Evolutionary conservation across 257 asterid genomes (phyloP).

Genomic region (Forsythia suspensa): DNA sequence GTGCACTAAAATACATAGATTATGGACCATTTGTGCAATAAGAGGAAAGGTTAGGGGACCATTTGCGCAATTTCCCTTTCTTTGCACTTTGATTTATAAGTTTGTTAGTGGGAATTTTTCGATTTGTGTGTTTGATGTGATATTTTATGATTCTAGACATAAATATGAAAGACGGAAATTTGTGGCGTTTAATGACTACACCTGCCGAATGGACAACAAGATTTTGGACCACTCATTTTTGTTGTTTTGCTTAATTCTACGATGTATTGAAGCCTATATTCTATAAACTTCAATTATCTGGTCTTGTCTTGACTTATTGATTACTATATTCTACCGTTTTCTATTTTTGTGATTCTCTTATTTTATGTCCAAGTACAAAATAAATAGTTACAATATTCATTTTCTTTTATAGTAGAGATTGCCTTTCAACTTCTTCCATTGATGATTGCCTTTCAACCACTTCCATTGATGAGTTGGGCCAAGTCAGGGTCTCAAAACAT

Average conservation of each 20-base stretch:
- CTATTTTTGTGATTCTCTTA: too few relatives aligned
- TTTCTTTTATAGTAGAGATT: too few relatives aligned
- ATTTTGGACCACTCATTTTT: neutral
- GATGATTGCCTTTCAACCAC: too few relatives aligned
- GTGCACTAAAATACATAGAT: too few relatives aligned
- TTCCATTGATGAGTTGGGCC: neutral
- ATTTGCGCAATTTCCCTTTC: neutral
- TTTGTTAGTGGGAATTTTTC: neutral
- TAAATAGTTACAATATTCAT: too few relatives aligned
- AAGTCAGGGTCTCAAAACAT: too few relatives aligned
- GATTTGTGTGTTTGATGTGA: neutral
- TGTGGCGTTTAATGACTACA: neutral
- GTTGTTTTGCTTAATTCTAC: neutral
- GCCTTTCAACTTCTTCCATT: too few relatives aligned
- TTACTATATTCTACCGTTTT: neutral
- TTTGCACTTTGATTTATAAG: neutral
- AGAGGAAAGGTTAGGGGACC: too few relatives aligned
- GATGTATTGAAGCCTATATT: too few relatives aligned
- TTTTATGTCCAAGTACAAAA: too few relatives aligned
- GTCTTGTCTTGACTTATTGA: neutral
- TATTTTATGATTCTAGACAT: neutral
- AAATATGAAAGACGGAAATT: neutral
- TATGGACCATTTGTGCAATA: too few relatives aligned
- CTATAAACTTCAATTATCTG: too few relatives aligned
- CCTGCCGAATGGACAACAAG: neutral